These are phyloP conservation scores for Plectosphaerella sp. DNA, from an alignment of 2,329 filamentous ascomycete species.

Conservation along the genomic window DNA sequence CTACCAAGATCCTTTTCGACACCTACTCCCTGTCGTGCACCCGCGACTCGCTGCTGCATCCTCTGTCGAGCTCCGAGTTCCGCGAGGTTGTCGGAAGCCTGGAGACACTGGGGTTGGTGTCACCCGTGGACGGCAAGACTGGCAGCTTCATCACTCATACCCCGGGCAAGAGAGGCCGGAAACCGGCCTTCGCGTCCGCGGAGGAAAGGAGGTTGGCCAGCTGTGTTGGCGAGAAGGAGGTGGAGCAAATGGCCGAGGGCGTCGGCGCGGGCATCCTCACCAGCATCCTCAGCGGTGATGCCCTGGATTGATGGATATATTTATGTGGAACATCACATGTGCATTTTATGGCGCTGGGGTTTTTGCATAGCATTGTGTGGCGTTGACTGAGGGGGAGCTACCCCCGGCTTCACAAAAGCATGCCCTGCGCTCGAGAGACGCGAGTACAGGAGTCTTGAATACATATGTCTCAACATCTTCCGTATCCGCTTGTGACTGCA, in stretches of 20 bases:
- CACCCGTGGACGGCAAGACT: slow-evolving; percentile 63
- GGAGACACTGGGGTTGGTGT: slow-evolving; percentile 81
- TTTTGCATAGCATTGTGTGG: slow-evolving; percentile 14
- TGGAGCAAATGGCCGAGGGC: slow-evolving; percentile 64
- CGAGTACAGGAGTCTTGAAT: too few species aligned
- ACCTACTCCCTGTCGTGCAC: slow-evolving; percentile 81
- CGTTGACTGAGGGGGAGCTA: slow-evolving; percentile 5
- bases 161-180: slow-evolving; percentile 65
- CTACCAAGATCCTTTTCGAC: slow-evolving; percentile 77
- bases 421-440: too few species aligned
- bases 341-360: slow-evolving; percentile 1
- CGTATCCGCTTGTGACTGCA: too few species aligned
- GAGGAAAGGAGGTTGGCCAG: slow-evolving; percentile 79
- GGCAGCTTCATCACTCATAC: slow-evolving; percentile 65
- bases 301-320: slow-evolving; percentile 39
- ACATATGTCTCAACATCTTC: too few species aligned
- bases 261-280: slow-evolving; percentile 56
- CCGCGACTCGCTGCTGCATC: slow-evolving; percentile 82
- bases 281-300: slow-evolving; percentile 58
- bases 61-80: slow-evolving; percentile 88
- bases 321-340: neutral
- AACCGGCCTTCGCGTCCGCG: slow-evolving; percentile 44
- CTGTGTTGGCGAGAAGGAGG: slow-evolving; percentile 74
- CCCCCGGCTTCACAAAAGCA: too few species aligned
- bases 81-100: slow-evolving; percentile 86